phyloP scores from a whole-genome alignment of 2,329 filamentous ascomycete species.

The Exserohilum turcica region DNA sequence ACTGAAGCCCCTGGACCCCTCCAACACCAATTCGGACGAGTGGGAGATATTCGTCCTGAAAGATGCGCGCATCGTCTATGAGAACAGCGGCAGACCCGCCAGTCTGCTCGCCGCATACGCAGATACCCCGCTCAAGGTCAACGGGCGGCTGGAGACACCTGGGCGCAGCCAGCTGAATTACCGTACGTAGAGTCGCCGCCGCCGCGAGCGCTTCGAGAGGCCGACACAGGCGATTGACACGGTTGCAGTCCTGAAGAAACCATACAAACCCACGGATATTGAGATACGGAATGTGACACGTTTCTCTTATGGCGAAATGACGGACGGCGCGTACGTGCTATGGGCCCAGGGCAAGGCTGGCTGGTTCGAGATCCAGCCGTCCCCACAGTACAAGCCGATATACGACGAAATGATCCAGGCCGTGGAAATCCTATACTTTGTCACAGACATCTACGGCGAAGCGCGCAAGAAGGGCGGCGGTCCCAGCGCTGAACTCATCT shows the following conservation, averaged over 20 bases:
- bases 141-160: conserved; percentile 59
- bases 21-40: conserved; percentile 52
- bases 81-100: conserved; percentile 55
- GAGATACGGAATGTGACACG: conserved; percentile 60
- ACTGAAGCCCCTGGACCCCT: conserved; percentile 50
- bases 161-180: conserved; percentile 34
- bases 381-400: conserved; percentile 60
- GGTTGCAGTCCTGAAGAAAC: conserved; percentile 39
- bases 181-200: conserved; percentile 25
- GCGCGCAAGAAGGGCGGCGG: conserved; percentile 49
- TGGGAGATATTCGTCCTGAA: conserved; percentile 68
- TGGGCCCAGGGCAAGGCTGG: conserved; percentile 70
- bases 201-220: not conserved
- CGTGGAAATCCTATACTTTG: conserved; percentile 66
- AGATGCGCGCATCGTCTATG: conserved; percentile 66
- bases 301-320: conserved; percentile 58
- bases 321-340: conserved; percentile 62
- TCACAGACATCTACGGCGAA: conserved; percentile 62
- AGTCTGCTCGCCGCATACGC: conserved; percentile 66
- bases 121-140: conserved; percentile 65
- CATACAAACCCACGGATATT: conserved; percentile 49
- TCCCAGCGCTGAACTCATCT: conserved; percentile 47
- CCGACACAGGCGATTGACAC: conserved; percentile 14
- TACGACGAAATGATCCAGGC: conserved; percentile 67
- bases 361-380: conserved; percentile 71